phyloP scores from a whole-genome alignment of 768 basidiomycete species.

The Agrocybe praecox region DNA sequence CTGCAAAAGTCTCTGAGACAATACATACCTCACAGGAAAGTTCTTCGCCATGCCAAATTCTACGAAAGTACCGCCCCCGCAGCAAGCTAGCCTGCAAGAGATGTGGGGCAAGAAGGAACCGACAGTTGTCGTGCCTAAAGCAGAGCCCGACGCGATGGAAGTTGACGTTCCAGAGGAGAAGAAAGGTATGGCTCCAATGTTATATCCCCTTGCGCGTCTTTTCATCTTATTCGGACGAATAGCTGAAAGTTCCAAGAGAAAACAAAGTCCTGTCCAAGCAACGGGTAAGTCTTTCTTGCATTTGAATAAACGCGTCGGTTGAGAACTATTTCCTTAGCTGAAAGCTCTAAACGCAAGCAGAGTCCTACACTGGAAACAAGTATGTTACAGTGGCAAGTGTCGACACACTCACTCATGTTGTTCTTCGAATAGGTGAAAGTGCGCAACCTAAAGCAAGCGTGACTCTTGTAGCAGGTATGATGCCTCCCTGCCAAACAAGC shows the following conservation, averaged over 20 bases:
- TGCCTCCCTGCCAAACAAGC: background rate
- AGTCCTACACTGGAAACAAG: background rate
- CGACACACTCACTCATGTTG: background rate
- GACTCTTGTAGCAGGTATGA: conserved; percentile 13
- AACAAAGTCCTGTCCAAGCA: conserved; percentile 15
- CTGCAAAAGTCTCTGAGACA: conserved; percentile 4
- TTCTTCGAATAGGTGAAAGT: conserved; percentile 24
- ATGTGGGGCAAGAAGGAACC: conserved; percentile 63
- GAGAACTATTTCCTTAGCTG: conserved; percentile 23
- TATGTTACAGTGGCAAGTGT: background rate
- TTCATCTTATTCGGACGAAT: background rate
- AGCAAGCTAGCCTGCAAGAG: conserved; percentile 78
- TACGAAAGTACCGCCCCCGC: conserved; percentile 65
- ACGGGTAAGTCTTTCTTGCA: background rate
- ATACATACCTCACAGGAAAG: conserved; percentile 47
- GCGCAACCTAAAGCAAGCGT: conserved; percentile 30
- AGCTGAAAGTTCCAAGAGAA: conserved; percentile 47
- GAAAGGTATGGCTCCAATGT: conserved; percentile 19
- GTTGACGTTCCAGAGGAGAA: conserved; percentile 25
- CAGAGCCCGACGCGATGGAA: conserved; percentile 29
- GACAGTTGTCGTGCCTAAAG: conserved; percentile 20
- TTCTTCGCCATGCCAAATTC: conserved; percentile 78
- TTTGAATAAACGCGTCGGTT: background rate
- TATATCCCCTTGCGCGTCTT: background rate
- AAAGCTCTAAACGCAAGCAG: conserved; percentile 45